Evolutionary conservation across 108 stramenopile genomes (phyloP).

Genomic region (Nannochloropsis granulata): DNA sequence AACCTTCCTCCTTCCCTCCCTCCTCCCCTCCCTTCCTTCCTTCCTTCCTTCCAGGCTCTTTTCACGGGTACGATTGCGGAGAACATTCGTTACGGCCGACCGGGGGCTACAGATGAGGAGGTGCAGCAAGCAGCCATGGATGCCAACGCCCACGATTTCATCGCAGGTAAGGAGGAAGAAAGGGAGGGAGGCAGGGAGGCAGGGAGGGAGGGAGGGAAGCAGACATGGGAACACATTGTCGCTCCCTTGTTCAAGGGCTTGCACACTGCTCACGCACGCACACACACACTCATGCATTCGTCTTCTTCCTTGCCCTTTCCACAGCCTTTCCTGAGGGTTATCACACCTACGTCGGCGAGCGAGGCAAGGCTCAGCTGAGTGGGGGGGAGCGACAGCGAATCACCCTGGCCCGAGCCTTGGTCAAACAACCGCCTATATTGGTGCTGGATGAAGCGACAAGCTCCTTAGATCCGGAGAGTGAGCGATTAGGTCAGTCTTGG

Average conservation of each 20-base stretch:
- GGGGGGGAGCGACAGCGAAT: slow-evolving; percentile 27
- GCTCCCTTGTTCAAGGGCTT: background rate
- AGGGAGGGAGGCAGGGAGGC: background rate
- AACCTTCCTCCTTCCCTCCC: slow-evolving; percentile 27
- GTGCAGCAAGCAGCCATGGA: slow-evolving; percentile 62
- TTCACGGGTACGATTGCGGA: slow-evolving; percentile 66
- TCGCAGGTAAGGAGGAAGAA: background rate
- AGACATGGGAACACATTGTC: background rate
- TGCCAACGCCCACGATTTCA: slow-evolving; percentile 57
- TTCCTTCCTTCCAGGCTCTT: slow-evolving; percentile 56
- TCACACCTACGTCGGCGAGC: slow-evolving; percentile 9
- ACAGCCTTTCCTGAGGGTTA: slow-evolving; percentile 1
- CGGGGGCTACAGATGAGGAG: slow-evolving; percentile 45
- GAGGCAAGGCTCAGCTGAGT: slow-evolving; percentile 8
- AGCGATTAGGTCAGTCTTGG: background rate
- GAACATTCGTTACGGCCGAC: slow-evolving; percentile 72
- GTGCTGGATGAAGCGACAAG: slow-evolving; percentile 11
- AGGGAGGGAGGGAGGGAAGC: background rate
- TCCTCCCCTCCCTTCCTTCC: slow-evolving; percentile 55
- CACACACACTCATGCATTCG: background rate
- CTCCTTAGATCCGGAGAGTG: background rate
- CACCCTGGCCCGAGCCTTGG: slow-evolving; percentile 5
- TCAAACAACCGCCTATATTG: background rate
- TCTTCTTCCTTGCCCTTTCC: background rate
- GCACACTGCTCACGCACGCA: background rate